A percentile compares a stretch with the other conserved stretches of the same genome.
phyloP scores from a whole-genome alignment of 108 stramenopile genomes.

The Conticribra guillardii region DNA sequence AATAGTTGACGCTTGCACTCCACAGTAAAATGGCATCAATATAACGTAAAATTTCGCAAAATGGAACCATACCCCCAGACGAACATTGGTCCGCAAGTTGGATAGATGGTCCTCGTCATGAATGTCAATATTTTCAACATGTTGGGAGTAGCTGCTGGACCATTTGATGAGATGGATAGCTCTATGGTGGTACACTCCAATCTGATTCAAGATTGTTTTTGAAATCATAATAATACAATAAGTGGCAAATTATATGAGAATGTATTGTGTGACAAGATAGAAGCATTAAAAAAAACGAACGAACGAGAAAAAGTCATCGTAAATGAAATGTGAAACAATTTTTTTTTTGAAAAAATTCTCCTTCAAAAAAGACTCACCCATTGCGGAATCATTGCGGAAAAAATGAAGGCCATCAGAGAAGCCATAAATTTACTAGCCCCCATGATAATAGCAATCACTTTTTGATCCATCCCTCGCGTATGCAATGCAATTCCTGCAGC shows the following conservation, averaged over 20 bases:
- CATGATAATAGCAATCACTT: conserved; percentile 32
- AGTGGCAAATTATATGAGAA: no score
- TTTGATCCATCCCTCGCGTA: conserved; percentile 38
- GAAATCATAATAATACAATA: no score
- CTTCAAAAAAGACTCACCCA: conserved; percentile 34
- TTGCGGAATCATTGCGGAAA: conserved; percentile 48
- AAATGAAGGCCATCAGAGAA: conserved; percentile 26
- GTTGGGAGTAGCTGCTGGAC: conserved; percentile 26
- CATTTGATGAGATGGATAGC: conserved; percentile 42
- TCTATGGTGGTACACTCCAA: conserved; percentile 47
- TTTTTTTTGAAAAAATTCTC: background rate
- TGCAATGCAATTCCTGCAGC: conserved; percentile 15
- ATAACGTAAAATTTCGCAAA: conserved; percentile 49
- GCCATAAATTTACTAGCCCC: conserved; percentile 35
- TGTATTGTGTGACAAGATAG: background rate
- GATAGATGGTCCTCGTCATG: conserved; percentile 1
- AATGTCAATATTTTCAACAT: conserved; percentile 15
- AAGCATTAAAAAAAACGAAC: background rate
- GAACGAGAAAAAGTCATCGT: background rate
- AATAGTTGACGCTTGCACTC: conserved; percentile 16
- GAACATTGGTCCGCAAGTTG: conserved; percentile 20
- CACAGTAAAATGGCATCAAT: conserved; percentile 50
- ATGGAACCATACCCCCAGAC: conserved; percentile 36
- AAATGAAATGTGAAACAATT: background rate
- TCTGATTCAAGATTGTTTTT: conserved; percentile 3